These are phyloP conservation scores for Fomitopsis pulvina DNA, from an alignment of 768 basidiomycete species.

Conservation along the genomic window DNA sequence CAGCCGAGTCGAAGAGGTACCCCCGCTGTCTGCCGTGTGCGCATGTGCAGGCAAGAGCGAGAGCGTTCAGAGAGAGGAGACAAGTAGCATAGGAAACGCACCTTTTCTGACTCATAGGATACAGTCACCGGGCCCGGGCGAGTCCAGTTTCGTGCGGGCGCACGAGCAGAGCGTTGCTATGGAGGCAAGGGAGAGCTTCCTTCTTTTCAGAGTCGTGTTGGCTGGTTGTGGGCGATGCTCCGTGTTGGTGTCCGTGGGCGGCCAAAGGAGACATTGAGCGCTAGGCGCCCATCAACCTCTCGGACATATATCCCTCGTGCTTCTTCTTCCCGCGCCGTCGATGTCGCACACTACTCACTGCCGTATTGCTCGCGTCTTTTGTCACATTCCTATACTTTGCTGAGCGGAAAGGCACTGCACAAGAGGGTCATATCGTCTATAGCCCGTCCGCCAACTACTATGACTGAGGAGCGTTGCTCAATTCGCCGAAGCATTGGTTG, in stretches of 20 bases:
- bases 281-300: neutral
- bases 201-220: neutral
- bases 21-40: conserved; percentile 42
- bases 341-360: too few species aligned
- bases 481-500: too few species aligned
- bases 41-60: neutral
- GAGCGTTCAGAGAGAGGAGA: neutral
- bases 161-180: conserved; percentile 33
- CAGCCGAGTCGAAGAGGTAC: conserved; percentile 56
- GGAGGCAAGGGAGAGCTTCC: neutral
- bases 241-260: neutral
- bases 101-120: conserved; percentile 80
- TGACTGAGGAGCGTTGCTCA: too few species aligned
- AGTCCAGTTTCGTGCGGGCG: conserved; percentile 69
- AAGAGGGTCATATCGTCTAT: too few species aligned
- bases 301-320: too few species aligned
- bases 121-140: conserved; percentile 53
- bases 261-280: neutral
- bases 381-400: too few species aligned
- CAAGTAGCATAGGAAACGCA: conserved; percentile 13
- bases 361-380: too few species aligned
- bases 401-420: too few species aligned
- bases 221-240: neutral
- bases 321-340: too few species aligned
- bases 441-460: too few species aligned